A percentile compares a stretch with the other conserved stretches of the same genome.
Evolutionary conservation across 768 basidiomycete genomes (phyloP).

Genomic region (Boletus sensibilis): DNA sequence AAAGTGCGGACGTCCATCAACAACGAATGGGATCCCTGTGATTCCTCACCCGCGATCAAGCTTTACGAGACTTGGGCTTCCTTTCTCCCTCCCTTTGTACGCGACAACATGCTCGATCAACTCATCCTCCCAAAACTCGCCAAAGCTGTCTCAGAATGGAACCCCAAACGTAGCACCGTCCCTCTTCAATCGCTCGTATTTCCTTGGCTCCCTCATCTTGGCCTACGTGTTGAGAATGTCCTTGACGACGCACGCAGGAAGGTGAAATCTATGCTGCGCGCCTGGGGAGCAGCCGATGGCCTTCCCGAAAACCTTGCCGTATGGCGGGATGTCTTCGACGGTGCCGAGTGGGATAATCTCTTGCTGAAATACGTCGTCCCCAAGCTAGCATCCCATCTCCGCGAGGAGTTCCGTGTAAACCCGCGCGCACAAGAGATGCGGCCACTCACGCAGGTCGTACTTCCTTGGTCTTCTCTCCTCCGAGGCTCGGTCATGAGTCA

Average conservation of each 20-base stretch:
- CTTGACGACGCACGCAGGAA: conserved; percentile 85
- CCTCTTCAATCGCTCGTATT: conserved; percentile 82
- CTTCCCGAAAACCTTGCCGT: conserved; percentile 70
- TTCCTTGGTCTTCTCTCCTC: conserved; percentile 75
- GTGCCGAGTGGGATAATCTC: conserved; percentile 86
- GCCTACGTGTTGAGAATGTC: conserved; percentile 78
- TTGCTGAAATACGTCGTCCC: conserved; percentile 90
- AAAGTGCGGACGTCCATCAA: conserved; percentile 92
- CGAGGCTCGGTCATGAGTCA: conserved; percentile 77
- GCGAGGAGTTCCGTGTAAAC: conserved; percentile 86
- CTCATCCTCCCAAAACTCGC: conserved; percentile 91
- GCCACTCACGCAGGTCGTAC: conserved; percentile 64
- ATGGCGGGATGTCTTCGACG: conserved; percentile 86
- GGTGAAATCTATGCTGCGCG: conserved; percentile 72
- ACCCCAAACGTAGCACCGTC: conserved; percentile 51
- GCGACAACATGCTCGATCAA: conserved; percentile 94
- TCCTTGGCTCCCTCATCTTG: conserved; percentile 93
- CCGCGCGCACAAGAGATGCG: conserved; percentile 88
- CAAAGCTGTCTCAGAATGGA: conserved; percentile 84
- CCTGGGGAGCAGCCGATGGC: conserved; percentile 71
- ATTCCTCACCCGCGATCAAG: conserved; percentile 72
- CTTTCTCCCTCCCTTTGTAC: conserved; percentile 86
- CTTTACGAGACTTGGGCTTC: conserved; percentile 88
- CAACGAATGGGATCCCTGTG: conserved; percentile 85
- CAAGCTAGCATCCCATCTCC: conserved; percentile 78